Evolutionary conservation across 495 filamentous ascomycete species (phyloP).

Genomic region (Choiromyces venosus): DNA sequence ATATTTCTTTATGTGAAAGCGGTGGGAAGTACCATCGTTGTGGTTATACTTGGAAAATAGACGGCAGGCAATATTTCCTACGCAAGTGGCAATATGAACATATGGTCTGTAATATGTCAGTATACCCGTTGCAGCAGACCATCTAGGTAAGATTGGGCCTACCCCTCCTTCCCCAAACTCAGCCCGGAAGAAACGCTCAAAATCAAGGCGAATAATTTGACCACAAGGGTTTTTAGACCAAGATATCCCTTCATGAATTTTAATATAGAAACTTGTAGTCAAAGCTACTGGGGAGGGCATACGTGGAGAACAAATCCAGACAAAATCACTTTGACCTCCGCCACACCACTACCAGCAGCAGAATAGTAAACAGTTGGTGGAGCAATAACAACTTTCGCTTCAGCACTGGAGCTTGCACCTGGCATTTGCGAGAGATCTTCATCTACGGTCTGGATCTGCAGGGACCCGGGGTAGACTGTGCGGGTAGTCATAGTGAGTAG

Average conservation of each 20-base stretch:
- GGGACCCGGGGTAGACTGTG: conserved; percentile 82
- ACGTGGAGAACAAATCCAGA: conserved; percentile 94
- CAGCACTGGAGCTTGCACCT: conserved; percentile 44
- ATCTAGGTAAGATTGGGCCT: conserved; percentile 5
- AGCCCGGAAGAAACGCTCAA: conserved; percentile 88
- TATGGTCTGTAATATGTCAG: conserved; percentile 58
- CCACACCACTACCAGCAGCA: conserved; percentile 91
- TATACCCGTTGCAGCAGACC: neutral
- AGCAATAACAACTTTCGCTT: conserved; percentile 30
- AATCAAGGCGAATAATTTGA: conserved; percentile 79
- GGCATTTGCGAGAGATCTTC: conserved; percentile 56
- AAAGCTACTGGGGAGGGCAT: conserved; percentile 11
- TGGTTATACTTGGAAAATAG: conserved; percentile 87
- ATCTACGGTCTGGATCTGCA: conserved; percentile 79
- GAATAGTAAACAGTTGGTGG: conserved; percentile 90
- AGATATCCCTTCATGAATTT: conserved; percentile 57
- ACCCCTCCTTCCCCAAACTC: conserved; percentile 85
- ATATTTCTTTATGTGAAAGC: neutral
- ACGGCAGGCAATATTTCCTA: conserved; percentile 92
- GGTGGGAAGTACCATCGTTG: conserved; percentile 63
- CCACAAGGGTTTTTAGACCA: conserved; percentile 76
- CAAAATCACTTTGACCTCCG: conserved; percentile 94
- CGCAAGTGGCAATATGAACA: conserved; percentile 92
- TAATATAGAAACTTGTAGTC: conserved; percentile 7
- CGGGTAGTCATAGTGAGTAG: conserved; percentile 77